Evolutionary conservation across 768 basidiomycete species (phyloP).

Genomic region (Udeniomyces megalosporus): DNA sequence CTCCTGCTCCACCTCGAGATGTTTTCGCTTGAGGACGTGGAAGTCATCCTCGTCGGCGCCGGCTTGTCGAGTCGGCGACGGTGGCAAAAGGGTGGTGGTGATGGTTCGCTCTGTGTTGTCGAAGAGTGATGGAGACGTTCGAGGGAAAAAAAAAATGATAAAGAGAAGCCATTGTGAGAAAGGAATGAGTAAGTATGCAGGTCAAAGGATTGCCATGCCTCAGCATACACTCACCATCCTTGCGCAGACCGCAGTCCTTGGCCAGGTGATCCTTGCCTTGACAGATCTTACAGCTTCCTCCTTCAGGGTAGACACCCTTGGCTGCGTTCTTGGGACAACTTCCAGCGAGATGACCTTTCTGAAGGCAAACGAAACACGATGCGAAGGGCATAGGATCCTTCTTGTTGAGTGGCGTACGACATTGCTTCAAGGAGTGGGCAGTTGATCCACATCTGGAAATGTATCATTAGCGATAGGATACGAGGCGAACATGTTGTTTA

Average conservation of each 20-base stretch:
- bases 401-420: slow-evolving; percentile 48
- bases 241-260: slow-evolving; percentile 46
- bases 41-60: slow-evolving; percentile 95
- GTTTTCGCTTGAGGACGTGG: slow-evolving; percentile 56
- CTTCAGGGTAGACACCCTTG: slow-evolving; percentile 76
- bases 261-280: slow-evolving; percentile 71
- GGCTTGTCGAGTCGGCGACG: background rate
- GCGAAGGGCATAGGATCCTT: slow-evolving; percentile 65
- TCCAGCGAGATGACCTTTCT: slow-evolving; percentile 69
- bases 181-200: no score
- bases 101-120: background rate
- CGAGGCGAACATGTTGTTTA: no score
- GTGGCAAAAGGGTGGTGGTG: background rate
- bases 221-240: background rate
- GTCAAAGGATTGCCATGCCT: background rate
- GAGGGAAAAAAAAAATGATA: background rate
- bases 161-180: no score
- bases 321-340: slow-evolving; percentile 62
- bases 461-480: background rate
- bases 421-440: slow-evolving; percentile 60
- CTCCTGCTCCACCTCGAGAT: slow-evolving; percentile 43
- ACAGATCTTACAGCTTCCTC: slow-evolving; percentile 74
- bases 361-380: slow-evolving; percentile 77
- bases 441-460: slow-evolving; percentile 57
- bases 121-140: no score